Conservation (phyloP, 2,329 filamentous ascomycete genomes). For the Stagonosporopsis tanaceti region DNA sequence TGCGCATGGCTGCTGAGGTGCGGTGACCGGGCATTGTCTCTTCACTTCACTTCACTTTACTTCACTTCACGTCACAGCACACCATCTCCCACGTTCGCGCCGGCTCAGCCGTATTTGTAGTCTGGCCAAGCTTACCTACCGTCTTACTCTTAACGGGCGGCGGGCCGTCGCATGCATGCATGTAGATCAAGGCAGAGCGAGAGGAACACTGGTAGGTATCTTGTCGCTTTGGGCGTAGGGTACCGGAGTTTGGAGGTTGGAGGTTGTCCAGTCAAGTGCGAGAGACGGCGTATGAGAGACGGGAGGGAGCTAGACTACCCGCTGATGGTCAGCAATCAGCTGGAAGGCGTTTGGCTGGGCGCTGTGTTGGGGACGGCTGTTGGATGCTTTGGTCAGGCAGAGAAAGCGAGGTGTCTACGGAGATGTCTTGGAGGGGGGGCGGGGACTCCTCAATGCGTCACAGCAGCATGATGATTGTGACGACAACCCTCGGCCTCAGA, state of each 20-base stretch:
- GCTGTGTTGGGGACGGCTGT: too few relatives aligned
- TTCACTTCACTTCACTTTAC: too few relatives aligned
- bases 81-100: too few relatives aligned
- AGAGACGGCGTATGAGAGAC: not conserved
- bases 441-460: not conserved
- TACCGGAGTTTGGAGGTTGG: not conserved
- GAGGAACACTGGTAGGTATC: not conserved
- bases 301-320: not conserved
- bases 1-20: too few relatives aligned
- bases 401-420: not conserved
- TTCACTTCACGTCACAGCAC: too few relatives aligned
- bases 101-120: not conserved
- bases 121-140: conserved; percentile 2
- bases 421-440: too few relatives aligned
- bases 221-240: conserved; percentile 13
- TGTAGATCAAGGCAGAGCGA: conserved; percentile 14
- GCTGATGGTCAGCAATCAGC: not conserved
- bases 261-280: not conserved
- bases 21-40: not conserved
- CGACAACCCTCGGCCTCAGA: not conserved
- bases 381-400: not conserved
- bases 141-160: not conserved
- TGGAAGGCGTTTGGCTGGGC: too few relatives aligned
- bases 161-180: conserved; percentile 17
- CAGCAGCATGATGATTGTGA: not conserved